phyloP scores from a whole-genome alignment of 129 eudicot species.

The Cynara cardunculus region DNA sequence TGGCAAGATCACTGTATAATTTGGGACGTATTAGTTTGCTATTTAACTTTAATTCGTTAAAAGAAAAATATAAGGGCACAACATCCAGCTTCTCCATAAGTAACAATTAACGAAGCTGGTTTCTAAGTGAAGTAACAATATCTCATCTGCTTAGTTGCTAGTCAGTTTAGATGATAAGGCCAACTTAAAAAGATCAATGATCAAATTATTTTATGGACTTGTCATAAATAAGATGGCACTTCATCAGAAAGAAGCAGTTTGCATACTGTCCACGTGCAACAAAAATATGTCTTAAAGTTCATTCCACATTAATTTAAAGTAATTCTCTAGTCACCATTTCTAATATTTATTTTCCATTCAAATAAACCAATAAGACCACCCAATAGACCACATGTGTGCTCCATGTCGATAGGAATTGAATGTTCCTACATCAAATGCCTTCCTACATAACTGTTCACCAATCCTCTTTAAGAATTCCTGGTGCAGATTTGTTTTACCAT shows the following conservation, averaged over 20 bases:
- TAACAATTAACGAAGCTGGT: too few relatives aligned
- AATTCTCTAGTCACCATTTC: not conserved
- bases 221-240: not conserved
- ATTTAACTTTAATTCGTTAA: not conserved
- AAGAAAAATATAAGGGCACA: not conserved
- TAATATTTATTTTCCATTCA: not conserved
- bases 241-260: not conserved
- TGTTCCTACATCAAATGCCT: not conserved
- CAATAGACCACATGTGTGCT: not conserved
- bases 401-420: not conserved
- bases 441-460: conserved; percentile 7
- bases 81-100: not conserved
- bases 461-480: not conserved
- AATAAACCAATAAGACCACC: not conserved
- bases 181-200: not conserved
- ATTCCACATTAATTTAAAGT: not conserved
- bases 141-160: not conserved
- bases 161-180: not conserved
- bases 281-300: not conserved
- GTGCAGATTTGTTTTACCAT: not conserved
- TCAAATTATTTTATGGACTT: not conserved
- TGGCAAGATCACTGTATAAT: not conserved
- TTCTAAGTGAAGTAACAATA: not conserved
- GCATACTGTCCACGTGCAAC: not conserved
- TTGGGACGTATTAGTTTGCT: not conserved